Base-by-base conservation (phyloP, 2,329 filamentous ascomycete genomes). In the Phyllosticta ampelicida region DNA sequence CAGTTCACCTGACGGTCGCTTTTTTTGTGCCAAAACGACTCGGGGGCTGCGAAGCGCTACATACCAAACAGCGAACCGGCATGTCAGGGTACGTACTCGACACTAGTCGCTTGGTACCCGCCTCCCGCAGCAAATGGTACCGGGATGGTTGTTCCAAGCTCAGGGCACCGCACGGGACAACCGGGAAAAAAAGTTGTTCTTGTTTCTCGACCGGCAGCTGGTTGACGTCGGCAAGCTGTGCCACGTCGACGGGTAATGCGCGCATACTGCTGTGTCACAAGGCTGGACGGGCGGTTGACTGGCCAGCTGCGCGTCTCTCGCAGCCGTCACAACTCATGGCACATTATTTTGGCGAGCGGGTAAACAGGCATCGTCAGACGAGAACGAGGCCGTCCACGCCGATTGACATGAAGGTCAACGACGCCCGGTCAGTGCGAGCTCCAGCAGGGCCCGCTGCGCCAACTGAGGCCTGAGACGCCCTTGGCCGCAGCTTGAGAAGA, bases 391-490 rank as follows among this genome's bases (percentile, higher is more conserved):
- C 36, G 36, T 16, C 36, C 36, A 44, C n/a, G 36, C 36, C 13
- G 36, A 44, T 44, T 44, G 36, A 44, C 36, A 44, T 44, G 36
- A 44, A 8, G 3, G 36, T 44, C 36, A 18, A 44, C 36, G 36
- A 44, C 36, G 36, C 36, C n/a, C 36, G 36, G 36, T 44, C 36
- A 44, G n/a, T n/a, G 36, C 36, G 36, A 44, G 36, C 36, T 44
- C 36, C 36, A 44, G 36, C 13, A 44, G 36, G 36, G 36, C 36
- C 36, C 55, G 55, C 23, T 48, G 56, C 56, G 56, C 52, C 51
- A 54, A 51, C 56, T 58, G 56, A 58, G 56, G 54, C 56, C 56
- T 58, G 56, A 58, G 56, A 58, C 56, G 56, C 51, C 19, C 18
- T 23, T 51, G 56, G 56, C 56, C 56, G 56, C 44, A 48, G 56